Base-by-base conservation (phyloP, 2,329 filamentous ascomycete genomes). In the Capronia epimyces region DNA sequence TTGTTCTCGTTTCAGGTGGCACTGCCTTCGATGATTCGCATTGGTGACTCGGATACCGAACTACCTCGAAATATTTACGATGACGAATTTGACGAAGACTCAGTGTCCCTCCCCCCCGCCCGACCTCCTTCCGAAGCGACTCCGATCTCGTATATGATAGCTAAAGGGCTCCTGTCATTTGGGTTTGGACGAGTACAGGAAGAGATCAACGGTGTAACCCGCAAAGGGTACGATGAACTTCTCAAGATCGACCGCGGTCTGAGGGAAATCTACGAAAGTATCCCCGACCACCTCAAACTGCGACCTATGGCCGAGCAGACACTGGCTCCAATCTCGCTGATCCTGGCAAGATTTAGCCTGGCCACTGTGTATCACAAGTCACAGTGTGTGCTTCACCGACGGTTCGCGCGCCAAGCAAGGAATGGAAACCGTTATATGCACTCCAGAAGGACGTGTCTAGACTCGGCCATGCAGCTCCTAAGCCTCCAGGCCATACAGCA, bases 291-390 rank as follows among this genome's bases (percentile, higher is more conserved):
- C 66, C 74, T 97, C 25, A 84, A 82, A 60, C 75, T 95, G 59
- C 82, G 84, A 25, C 77, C 84, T 0, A 76, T 95, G 52, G 84
- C 90, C 51, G 84, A 88, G 49, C 81, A 78, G 36, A 83, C 81
- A 3, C 76, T 83, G 41, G 90, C 95, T 53, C 83, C 81, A 1
- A 74, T 78, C 1, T 77, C 76, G 18, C 63, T 83, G 25, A 79
- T 96, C 51, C 85, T 95, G 72, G 86, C 90, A 45, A 83, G 90
- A 22, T 90, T 89, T 65, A 86, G 86, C 50, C 73, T 96, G 25
- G 87, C 93, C 55, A 84, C 93, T 43, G 71, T 96, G 3, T 95
- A 89, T 64, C 83, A 94, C 57, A 95, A 95, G 70, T 86, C 89
- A 15, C 78, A 95, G 62, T 94, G 89, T 62, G 80, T 95, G 18